Evolutionary conservation across 371 early-diverging fungal genomes (phyloP).

Genomic region (Apophysomyces elegans): DNA sequence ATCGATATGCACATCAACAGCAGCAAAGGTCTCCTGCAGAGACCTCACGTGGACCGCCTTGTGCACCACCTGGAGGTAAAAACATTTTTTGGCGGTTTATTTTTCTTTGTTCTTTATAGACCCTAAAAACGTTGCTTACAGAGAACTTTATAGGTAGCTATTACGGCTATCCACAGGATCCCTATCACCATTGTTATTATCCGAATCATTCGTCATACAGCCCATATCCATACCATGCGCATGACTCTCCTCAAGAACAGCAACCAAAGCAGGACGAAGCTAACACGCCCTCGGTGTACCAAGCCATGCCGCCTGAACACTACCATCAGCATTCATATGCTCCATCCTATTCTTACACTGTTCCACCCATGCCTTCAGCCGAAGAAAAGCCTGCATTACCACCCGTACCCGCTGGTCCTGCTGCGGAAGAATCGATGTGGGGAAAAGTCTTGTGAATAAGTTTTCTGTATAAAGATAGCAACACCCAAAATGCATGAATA

Average conservation of each 20-base stretch:
- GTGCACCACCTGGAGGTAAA: slow-evolving; percentile 8
- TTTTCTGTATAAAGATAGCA: not conserved
- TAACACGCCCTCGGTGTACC: not conserved
- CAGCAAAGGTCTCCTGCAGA: slow-evolving; percentile 11
- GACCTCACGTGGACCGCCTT: slow-evolving; percentile 8
- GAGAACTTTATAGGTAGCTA: not conserved
- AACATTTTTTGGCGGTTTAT: not conserved
- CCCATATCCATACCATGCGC: slow-evolving; percentile 6
- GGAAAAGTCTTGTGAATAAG: slow-evolving; percentile 7
- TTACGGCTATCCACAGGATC: not conserved
- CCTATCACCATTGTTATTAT: slow-evolving; percentile 1
- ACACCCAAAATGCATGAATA: no score
- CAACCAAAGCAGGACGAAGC: slow-evolving; percentile 9
- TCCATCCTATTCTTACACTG: slow-evolving; percentile 1
- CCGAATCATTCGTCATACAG: slow-evolving; percentile 5
- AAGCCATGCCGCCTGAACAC: slow-evolving; percentile 3
- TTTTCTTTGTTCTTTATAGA: not conserved
- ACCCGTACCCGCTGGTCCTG: not conserved
- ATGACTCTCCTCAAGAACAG: slow-evolving; percentile 8
- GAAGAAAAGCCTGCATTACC: slow-evolving; percentile 2
- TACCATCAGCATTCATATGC: slow-evolving; percentile 3
- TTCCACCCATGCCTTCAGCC: slow-evolving; percentile 1
- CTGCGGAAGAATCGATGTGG: slow-evolving; percentile 1
- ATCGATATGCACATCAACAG: slow-evolving; percentile 9
- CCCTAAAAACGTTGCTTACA: not conserved